phyloP scores from a whole-genome alignment of 1,284 basidiomycete genomes.

The Fomitopsis pinicola region DNA sequence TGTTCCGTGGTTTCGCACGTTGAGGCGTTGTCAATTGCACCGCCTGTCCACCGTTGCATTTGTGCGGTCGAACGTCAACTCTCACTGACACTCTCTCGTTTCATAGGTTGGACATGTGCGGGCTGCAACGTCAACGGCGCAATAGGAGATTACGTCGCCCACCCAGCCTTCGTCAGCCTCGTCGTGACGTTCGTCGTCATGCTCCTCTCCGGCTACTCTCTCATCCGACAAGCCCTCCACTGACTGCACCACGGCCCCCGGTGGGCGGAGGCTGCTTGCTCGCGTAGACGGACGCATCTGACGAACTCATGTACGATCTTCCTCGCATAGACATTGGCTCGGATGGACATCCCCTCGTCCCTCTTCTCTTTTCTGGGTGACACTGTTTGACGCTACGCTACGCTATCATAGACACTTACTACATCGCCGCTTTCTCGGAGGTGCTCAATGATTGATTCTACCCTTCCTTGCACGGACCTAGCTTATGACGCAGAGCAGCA shows the following conservation, averaged over 20 bases:
- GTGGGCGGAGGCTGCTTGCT: not conserved
- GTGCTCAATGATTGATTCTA: not conserved
- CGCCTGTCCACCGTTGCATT: too few relatives aligned
- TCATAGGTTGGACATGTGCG: conserved; percentile 71
- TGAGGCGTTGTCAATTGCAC: too few relatives aligned
- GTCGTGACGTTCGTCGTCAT: conserved; percentile 68
- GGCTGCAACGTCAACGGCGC: conserved; percentile 65
- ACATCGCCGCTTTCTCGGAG: not conserved
- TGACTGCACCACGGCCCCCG: not conserved
- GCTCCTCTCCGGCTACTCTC: conserved; percentile 66
- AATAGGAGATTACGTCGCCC: conserved; percentile 40
- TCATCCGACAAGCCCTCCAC: conserved; percentile 42
- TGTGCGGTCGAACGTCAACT: not conserved
- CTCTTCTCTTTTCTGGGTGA: not conserved
- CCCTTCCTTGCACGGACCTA: not conserved
- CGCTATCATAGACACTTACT: not conserved
- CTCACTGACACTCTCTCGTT: conserved; percentile 2
- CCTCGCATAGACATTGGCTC: not conserved
- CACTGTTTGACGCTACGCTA: not conserved
- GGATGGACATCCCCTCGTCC: not conserved
- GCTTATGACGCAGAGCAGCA: not conserved
- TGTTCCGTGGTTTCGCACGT: too few relatives aligned
- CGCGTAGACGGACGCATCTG: not conserved
- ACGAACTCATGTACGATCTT: not conserved
- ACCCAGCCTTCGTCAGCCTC: conserved; percentile 65